A percentile compares a stretch with the other conserved stretches of the same genome.
phyloP scores from a whole-genome alignment of 1,139 yeast genomes.

The Magnusiomyces suaveolens region DNA sequence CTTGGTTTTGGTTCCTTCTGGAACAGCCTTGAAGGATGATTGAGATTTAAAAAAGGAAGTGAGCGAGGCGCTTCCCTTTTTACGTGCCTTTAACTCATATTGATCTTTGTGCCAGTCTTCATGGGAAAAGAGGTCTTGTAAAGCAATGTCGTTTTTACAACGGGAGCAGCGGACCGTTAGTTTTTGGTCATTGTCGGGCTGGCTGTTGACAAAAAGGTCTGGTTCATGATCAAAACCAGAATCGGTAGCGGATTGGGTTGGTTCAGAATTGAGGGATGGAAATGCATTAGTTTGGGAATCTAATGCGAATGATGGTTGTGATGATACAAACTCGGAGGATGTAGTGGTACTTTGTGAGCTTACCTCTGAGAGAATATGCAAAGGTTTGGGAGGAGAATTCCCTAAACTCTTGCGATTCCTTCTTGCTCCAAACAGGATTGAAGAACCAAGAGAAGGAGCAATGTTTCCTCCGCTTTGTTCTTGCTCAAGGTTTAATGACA shows the following conservation, averaged over 20 bases:
- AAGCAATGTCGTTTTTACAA: conserved; percentile 21
- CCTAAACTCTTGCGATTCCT: background rate
- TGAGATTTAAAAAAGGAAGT: background rate
- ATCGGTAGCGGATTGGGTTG: background rate
- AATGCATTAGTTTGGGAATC: too few relatives aligned
- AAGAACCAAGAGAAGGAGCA: background rate
- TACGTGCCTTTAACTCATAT: conserved; percentile 21
- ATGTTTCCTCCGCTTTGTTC: too few relatives aligned
- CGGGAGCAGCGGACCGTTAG: conserved; percentile 21
- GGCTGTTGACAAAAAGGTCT: conserved; percentile 5
- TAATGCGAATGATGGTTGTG: too few relatives aligned
- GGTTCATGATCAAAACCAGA: conserved; percentile 18
- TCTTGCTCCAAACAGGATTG: background rate
- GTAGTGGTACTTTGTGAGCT: background rate
- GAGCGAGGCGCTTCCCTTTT: background rate
- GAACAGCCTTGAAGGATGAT: background rate
- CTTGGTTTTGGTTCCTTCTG: background rate
- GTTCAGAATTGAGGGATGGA: conserved; percentile 2
- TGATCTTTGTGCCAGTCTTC: conserved; percentile 36
- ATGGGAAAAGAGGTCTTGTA: conserved; percentile 27
- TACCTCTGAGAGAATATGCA: background rate
- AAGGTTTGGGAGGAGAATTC: background rate
- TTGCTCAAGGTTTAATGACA: too few relatives aligned
- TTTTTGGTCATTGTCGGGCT: conserved; percentile 10
- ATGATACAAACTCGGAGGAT: too few relatives aligned